Evolutionary conservation across 1,284 basidiomycete species (phyloP).

Genomic region (Taiwanofungus camphoratus): DNA sequence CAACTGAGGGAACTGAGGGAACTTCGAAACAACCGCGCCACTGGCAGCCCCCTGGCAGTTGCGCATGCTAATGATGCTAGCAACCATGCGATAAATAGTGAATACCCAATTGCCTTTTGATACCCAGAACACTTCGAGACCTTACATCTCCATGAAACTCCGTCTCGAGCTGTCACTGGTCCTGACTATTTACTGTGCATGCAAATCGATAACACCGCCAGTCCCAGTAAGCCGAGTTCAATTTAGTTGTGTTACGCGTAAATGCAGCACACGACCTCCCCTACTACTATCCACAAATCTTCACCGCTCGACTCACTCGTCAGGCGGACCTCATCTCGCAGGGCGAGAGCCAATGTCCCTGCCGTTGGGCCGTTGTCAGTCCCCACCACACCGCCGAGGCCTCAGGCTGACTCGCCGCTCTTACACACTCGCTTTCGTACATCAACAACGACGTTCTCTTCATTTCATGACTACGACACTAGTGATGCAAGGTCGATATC

Average conservation of each 20-base stretch:
- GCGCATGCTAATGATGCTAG: too few species aligned
- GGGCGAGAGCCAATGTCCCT: slow-evolving; percentile 15
- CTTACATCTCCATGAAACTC: too few species aligned
- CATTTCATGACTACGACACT: slow-evolving; percentile 25
- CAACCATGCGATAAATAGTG: too few species aligned
- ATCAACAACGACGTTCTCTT: slow-evolving; percentile 41
- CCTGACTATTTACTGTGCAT: too few species aligned
- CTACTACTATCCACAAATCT: slow-evolving; percentile 21
- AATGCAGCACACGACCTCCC: slow-evolving; percentile 7
- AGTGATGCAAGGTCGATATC: slow-evolving; percentile 16
- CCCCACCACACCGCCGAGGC: slow-evolving; percentile 18
- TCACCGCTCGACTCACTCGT: slow-evolving; percentile 40
- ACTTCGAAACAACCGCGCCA: too few species aligned
- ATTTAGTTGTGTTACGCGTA: neutral
- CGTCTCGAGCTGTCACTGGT: too few species aligned
- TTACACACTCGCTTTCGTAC: slow-evolving; percentile 58
- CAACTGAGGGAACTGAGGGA: too few species aligned
- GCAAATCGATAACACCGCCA: too few species aligned
- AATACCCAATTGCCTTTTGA: too few species aligned
- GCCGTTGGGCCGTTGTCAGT: slow-evolving; percentile 7
- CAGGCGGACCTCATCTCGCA: slow-evolving; percentile 34
- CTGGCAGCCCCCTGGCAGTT: too few species aligned
- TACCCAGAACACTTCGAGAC: too few species aligned
- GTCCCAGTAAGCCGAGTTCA: too few species aligned
- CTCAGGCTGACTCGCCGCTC: slow-evolving; percentile 41